phyloP scores from a whole-genome alignment of 768 basidiomycete species.

The Podaxis sp. region DNA sequence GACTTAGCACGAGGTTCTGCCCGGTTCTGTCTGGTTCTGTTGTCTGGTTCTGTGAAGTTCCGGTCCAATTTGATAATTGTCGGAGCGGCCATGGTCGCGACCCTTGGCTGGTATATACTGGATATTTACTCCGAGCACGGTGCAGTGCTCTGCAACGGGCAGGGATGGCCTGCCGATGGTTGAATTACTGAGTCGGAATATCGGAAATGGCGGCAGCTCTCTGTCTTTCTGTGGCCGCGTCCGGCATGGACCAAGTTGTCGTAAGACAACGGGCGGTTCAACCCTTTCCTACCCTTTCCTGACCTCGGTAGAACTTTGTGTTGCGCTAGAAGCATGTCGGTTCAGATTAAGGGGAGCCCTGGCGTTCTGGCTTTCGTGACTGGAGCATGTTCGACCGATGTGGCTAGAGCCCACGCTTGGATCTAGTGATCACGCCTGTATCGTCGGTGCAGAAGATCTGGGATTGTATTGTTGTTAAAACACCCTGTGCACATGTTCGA shows the following conservation, averaged over 20 bases:
- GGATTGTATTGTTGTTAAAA: no score
- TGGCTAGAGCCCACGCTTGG: no score
- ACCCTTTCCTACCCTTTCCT: not conserved
- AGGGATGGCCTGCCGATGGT: not conserved
- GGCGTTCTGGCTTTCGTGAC: not conserved
- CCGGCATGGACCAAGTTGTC: not conserved
- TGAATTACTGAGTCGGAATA: not conserved
- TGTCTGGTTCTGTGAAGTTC: not conserved
- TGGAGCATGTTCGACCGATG: not conserved
- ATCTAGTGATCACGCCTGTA: not conserved
- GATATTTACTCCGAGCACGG: not conserved
- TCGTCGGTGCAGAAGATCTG: not conserved
- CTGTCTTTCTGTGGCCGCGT: not conserved
- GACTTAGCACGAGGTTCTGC: not conserved
- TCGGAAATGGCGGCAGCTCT: not conserved
- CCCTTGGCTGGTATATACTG: not conserved
- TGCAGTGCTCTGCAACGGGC: not conserved
- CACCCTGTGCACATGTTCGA: not conserved
- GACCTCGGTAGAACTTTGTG: not conserved
- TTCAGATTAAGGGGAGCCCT: not conserved
- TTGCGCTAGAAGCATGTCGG: not conserved
- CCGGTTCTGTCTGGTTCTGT: not conserved
- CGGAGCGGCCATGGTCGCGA: not conserved
- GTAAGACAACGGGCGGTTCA: not conserved
- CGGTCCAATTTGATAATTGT: not conserved